Evolutionary conservation across 345 rosid species (phyloP), one percentile per base, ranked within the genome.

Genomic region (Moringa oleifera): DNA sequence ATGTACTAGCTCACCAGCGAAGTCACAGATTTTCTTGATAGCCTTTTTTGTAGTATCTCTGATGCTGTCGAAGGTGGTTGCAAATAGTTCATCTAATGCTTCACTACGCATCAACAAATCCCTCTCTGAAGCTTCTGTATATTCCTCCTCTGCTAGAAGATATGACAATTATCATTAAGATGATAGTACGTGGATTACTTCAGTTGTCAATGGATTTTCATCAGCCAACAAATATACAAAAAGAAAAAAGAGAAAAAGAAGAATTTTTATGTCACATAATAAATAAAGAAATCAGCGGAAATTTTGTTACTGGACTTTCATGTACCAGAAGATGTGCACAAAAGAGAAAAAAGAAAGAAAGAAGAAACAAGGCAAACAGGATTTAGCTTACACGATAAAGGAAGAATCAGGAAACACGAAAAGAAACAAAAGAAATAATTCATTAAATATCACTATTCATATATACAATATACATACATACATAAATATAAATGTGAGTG

Each of bases 21-120:
- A 75, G 68, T 79, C 84, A 24, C 87, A 85, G 63, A 86, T 70
- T 73, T 69, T 86, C 68, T 69, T 73, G 68, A 86, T 81, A 51
- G 82, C 81, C 63, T 68, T 75, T 47, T 67, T 69, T 28, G 84
- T 71, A 67, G 94, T 78, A 53, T 93, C 96, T 77, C 69, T 74
- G 55, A 93, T 86, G 69, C 85, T 72, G 75, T 79, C 73, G 51
- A 86, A 83, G 57, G 98, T 86, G 69, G 97, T 88, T 20, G 80
- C 72, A 77, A 93, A 90, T 55, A 93, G 83, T 59, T 88, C 97
- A 69, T 88, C 88, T 47, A 86, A 77, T 59, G 86, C 88, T 80
- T 90, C 97, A 66, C 61, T 68, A 61, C 73, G 73, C 31, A 89
- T 77, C 64, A 82, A 55, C 7, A 77, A 83, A 71, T 77, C 80